Conservation (phyloP, 1,284 basidiomycete species). For the Cutaneotrichosporon sp. region DNA sequence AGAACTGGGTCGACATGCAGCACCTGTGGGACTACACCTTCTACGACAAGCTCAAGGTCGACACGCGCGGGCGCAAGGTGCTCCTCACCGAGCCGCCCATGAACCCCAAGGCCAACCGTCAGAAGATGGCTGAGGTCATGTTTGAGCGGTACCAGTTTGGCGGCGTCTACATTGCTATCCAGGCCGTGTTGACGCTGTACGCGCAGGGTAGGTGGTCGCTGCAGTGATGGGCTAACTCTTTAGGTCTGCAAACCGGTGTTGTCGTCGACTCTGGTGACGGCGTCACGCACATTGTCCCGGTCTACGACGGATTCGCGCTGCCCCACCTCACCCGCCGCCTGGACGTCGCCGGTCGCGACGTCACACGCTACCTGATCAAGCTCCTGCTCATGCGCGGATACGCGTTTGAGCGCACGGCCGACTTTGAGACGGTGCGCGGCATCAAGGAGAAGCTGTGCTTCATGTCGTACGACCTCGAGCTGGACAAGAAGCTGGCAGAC, state of each 20-base stretch:
- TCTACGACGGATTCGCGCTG: conserved; percentile 93
- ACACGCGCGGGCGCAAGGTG: conserved; percentile 82
- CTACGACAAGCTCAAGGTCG: conserved; percentile 85
- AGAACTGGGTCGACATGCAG: conserved; percentile 99
- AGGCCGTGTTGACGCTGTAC: conserved; percentile 95
- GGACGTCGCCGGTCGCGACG: conserved; percentile 96
- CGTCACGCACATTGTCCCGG: conserved; percentile 97
- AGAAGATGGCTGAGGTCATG: conserved; percentile 97
- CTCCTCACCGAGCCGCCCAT: conserved; percentile 98
- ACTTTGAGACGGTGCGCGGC: conserved; percentile 96
- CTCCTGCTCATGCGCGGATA: conserved; percentile 96
- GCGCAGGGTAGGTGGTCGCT: conserved; percentile 73
- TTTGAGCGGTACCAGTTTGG: conserved; percentile 98
- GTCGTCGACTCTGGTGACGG: conserved; percentile 99
- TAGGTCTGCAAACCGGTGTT: conserved; percentile 94
- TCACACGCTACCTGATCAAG: conserved; percentile 98
- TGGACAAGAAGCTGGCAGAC: conserved; percentile 88
- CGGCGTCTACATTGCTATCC: conserved; percentile 95
- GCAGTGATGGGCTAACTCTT: conserved; percentile 7
- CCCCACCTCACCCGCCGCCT: conserved; percentile 90
- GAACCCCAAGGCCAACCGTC: conserved; percentile 92
- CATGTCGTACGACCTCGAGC: conserved; percentile 91
- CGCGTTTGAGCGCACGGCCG: conserved; percentile 97
- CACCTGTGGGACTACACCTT: conserved; percentile 99
- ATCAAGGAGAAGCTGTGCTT: conserved; percentile 99